Conservation (phyloP, 148 eudicot species). For the Suaeda aralocaspica region DNA sequence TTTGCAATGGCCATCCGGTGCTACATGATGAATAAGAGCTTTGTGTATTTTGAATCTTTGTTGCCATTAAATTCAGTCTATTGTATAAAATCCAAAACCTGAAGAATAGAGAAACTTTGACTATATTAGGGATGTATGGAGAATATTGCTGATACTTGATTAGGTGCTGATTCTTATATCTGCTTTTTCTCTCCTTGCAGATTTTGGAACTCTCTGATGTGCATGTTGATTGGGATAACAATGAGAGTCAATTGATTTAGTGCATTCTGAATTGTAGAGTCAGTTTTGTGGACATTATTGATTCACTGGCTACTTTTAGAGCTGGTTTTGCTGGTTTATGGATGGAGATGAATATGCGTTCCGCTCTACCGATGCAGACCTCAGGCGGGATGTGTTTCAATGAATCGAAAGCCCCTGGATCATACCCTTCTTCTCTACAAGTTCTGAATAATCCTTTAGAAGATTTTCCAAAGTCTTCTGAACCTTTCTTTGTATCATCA, state of each 20-base stretch:
- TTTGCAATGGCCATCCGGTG: too few relatives aligned
- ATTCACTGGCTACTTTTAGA: constrained; percentile 5
- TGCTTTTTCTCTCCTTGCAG: constrained; percentile 21
- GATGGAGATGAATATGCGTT: constrained; percentile 45
- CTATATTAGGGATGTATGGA: neutral
- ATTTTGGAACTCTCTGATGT: constrained; percentile 3
- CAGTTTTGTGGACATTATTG: constrained; percentile 7
- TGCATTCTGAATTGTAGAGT: neutral
- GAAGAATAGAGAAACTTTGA: neutral
- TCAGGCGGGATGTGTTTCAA: constrained; percentile 34
- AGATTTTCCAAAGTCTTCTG: constrained; percentile 42
- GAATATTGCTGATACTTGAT: neutral
- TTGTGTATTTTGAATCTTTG: neutral
- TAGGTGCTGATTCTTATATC: neutral
- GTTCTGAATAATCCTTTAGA: constrained; percentile 31
- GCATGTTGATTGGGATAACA: neutral
- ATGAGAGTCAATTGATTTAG: constrained; percentile 26
- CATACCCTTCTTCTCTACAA: constrained; percentile 27
- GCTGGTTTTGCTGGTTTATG: constrained; percentile 27
- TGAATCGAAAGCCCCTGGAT: constrained; percentile 30
- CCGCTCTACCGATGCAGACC: constrained; percentile 40
- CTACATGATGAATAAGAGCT: too few relatives aligned
- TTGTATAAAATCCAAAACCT: neutral
- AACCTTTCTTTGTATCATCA: constrained; percentile 38
- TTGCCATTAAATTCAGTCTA: neutral